phyloP scores from a whole-genome alignment of 495 filamentous ascomycete genomes.

The Talaromyces wortmannii region DNA sequence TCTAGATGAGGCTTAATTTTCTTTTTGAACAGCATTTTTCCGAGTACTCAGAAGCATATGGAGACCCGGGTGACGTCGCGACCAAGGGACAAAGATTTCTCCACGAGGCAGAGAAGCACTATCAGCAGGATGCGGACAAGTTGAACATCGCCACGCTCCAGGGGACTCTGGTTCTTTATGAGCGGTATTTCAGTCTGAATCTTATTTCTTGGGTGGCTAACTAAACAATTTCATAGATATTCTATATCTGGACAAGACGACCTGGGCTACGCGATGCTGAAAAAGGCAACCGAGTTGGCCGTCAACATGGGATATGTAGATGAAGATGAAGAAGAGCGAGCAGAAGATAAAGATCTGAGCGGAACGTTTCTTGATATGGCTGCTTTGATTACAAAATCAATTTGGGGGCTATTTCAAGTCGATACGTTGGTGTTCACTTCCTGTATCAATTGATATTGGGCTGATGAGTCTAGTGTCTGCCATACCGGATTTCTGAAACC shows the following conservation, averaged over 20 bases:
- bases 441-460: not conserved
- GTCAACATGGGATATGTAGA: slow-evolving; percentile 30
- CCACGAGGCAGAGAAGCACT: slow-evolving; percentile 31
- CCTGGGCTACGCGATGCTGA: slow-evolving; percentile 34
- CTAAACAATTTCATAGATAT: slow-evolving; percentile 18
- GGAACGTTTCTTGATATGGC: not conserved
- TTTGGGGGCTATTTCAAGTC: slow-evolving; percentile 39
- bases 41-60: slow-evolving; percentile 38
- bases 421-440: slow-evolving; percentile 28
- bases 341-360: slow-evolving; percentile 23
- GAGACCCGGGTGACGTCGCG: slow-evolving; percentile 31
- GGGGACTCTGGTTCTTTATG: slow-evolving; percentile 34
- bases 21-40: slow-evolving; percentile 28
- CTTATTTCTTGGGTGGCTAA: not conserved
- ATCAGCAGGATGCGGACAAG: slow-evolving; percentile 12
- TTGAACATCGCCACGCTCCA: slow-evolving; percentile 30
- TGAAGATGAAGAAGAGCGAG: slow-evolving; percentile 11
- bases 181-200: slow-evolving; percentile 16
- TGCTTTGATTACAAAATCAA: slow-evolving; percentile 24
- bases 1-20: not conserved
- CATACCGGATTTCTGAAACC: slow-evolving; percentile 35
- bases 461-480: slow-evolving; percentile 18
- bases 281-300: slow-evolving; percentile 32
- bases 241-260: slow-evolving; percentile 36
- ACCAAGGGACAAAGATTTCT: slow-evolving; percentile 37